Base-by-base conservation (phyloP, 805 yeast species). In the Metschnikowia dekortorum region DNA sequence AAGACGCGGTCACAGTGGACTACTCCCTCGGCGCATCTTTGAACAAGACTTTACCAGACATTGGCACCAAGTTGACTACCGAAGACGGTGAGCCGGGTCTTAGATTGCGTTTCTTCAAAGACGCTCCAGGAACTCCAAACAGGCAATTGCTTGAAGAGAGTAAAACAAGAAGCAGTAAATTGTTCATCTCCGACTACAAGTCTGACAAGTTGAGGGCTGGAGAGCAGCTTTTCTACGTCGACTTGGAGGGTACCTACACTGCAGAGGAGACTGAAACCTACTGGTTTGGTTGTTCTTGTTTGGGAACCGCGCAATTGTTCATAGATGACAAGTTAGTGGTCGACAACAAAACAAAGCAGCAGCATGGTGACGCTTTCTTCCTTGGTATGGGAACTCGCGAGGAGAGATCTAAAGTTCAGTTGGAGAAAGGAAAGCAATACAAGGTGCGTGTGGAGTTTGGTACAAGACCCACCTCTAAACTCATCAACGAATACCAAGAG, bases 251-350 rank as follows among this genome's bases (percentile, higher is more conserved):
- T 41, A 52, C 61, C 35, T 80, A 71, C 54, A 62, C 54, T 8
- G 80, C 85, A 3, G 81, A 78, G 34, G 72, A 68, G 41, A 55
- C 75, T 43, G 83, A 78, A 8, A 69, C 62, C 13, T 82, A 76
- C 58, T 74, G 73, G 49, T 74, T 83, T 57, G 86, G 85, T 22
- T 62, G 79, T 47, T 64, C 78, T 11, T 76, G 75, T 34, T 58
- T 69, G 45, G 87, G 87, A 18, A 78, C 84, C 37, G 84, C 82
- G 31, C 75, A 74, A 60, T 52, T 83, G 22, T 83, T 70, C 55
- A 61, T 82, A 46, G 76, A 83, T 56, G 85, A 65, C 50, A 57
- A 76, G 57, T 65, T 81, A 50, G 67, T 83, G 32, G 77, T 81
- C 46, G 85, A 83, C 62, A 81, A 82, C 65, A 75, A 71, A 57